Evolutionary conservation across 306 rosid species (phyloP), one percentile per base, ranked within the genome.

Genomic region (Geum urbanum): DNA sequence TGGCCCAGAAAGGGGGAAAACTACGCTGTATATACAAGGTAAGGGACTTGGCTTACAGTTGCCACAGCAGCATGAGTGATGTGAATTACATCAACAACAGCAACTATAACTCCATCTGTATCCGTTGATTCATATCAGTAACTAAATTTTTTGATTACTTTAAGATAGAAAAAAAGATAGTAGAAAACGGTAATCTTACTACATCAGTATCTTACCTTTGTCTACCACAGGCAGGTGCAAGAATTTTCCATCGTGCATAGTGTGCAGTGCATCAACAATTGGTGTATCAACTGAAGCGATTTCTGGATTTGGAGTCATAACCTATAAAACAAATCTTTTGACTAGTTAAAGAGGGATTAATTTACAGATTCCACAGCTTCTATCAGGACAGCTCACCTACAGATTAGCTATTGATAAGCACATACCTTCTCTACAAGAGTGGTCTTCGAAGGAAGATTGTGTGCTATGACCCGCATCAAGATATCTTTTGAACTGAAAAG

Each of bases 61-160:
- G 92, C 91, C 49, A 95, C 91, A 24, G 99, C 99, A 67, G 97
- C 97, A 76, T 95, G 97, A 52, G 96, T 89, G 69, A 95, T 87
- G 70, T 82, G 85, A 76, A 95, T 84, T 76, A 86, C 99, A 81
- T 95, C 96, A 79, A 83, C 81, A 48, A 86, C 86, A 58, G 96
- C 91, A 75, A 81, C 91, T 48, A 91, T 67, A 75, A 4, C 44
- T 76, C 97, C 99, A 75, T 91, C 99, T 95, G 89, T 67, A 80
- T 66, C 46, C 53, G 73, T 80, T 72, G 40, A 70, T 48, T 59
- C 48, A 52, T 40, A 48, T 83, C 77, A 85, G 80, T 80, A 79
- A 76, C 68, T 53, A 64, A 10, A 69, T 7, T 8, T 20, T 67
- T 18, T 45, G 37, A 60, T 48, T 40, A 6, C 16, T 20, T 44